Percentiles rank a stretch among this genome's conserved stretches.
These are phyloP conservation scores for Neurospora sp. DNA, from an alignment of 495 filamentous ascomycete genomes.

Conservation along the genomic window DNA sequence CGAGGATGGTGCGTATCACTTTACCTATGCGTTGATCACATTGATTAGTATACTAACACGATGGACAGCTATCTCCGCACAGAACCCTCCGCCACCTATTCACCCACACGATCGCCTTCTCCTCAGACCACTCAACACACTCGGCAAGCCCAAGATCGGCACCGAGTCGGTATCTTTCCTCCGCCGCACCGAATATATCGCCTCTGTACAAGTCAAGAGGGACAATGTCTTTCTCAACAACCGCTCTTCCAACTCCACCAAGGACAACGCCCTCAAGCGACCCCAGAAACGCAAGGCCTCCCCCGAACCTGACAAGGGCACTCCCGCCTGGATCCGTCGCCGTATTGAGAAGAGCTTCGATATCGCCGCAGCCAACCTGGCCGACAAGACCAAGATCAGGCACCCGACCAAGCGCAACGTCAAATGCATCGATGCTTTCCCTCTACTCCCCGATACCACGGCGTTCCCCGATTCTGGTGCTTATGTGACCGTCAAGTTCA, in stretches of 20 bases:
- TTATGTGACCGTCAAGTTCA: conserved; percentile 83
- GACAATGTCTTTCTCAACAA: conserved; percentile 27
- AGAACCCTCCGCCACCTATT: conserved; percentile 53
- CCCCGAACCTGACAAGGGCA: conserved; percentile 51
- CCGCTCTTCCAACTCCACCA: conserved; percentile 26
- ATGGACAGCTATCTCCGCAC: conserved; percentile 64
- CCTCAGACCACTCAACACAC: conserved; percentile 63
- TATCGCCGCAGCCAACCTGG: conserved; percentile 52
- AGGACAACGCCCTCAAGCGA: conserved; percentile 23
- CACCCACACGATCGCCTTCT: conserved; percentile 77
- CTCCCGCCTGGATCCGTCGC: conserved; percentile 68
- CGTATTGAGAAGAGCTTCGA: conserved; percentile 81
- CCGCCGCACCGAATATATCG: conserved; percentile 91
- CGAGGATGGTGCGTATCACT: conserved; percentile 67
- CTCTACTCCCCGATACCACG: conserved; percentile 78
- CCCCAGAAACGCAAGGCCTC: conserved; percentile 32
- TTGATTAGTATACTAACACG: conserved; percentile 12
- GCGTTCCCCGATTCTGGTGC: conserved; percentile 78
- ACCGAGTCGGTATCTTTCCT: conserved; percentile 81
- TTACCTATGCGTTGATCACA: conserved; percentile 2
- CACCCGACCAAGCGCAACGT: conserved; percentile 78
- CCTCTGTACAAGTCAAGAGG: conserved; percentile 43
- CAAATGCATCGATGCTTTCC: conserved; percentile 67
- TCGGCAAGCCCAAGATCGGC: conserved; percentile 61
- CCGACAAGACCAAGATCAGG: conserved; percentile 63